These are phyloP conservation scores for Colletotrichum falcatum DNA, from an alignment of 2,329 filamentous ascomycete genomes.

Conservation along the genomic window DNA sequence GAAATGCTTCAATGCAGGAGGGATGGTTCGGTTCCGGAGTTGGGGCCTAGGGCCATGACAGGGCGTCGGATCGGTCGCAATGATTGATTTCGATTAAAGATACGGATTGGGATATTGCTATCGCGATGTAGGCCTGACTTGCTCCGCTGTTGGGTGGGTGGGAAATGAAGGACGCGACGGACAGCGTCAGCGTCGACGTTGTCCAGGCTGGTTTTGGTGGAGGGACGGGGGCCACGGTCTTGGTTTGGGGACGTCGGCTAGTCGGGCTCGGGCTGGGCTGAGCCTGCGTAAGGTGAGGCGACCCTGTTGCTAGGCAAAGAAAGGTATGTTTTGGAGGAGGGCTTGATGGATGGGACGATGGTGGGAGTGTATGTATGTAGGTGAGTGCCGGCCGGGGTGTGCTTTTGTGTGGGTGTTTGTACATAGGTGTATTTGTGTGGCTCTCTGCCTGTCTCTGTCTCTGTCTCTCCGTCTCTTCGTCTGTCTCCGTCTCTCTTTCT, in stretches of 20 bases:
- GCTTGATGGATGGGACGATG: neutral
- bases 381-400: neutral
- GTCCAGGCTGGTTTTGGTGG: constrained; percentile 32
- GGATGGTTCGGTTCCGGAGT: constrained; percentile 26
- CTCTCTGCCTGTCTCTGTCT: neutral
- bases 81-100: constrained; percentile 24
- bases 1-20: constrained; percentile 39
- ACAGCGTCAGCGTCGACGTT: constrained; percentile 27
- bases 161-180: constrained; percentile 32
- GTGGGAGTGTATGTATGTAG: neutral
- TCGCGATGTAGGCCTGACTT: constrained; percentile 30
- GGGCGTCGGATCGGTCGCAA: constrained; percentile 10
- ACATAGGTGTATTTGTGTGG: neutral
- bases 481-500: neutral
- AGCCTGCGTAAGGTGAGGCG: constrained; percentile 7
- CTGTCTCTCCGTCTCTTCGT: neutral
- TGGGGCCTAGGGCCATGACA: constrained; percentile 37
- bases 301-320: neutral
- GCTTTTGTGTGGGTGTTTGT: neutral
- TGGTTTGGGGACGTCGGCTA: constrained; percentile 33
- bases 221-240: constrained; percentile 36
- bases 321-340: neutral
- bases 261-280: constrained; percentile 19
- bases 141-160: constrained; percentile 28
- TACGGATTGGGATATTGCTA: constrained; percentile 32